Base-by-base conservation (phyloP, 1,284 basidiomycete genomes). In the Thelephora terrestris region DNA sequence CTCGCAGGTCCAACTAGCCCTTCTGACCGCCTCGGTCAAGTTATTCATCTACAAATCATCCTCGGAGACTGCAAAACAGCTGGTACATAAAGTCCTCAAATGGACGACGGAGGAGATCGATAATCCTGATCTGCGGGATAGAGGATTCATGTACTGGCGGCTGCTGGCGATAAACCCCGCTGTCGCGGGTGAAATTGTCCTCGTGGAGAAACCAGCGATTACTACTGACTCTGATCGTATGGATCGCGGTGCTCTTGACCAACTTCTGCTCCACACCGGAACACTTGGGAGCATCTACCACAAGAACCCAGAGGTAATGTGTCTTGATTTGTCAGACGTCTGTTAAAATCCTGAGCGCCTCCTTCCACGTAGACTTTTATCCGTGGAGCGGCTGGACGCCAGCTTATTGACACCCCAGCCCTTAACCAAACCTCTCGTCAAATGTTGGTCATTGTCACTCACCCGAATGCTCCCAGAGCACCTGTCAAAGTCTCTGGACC, bases 81-180 rank as follows among this genome's bases (percentile, higher is more conserved):
- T 99, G 27, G 93, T 99, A 1, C 92, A 94, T 64, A 93, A 92
- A 59, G 90, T 99, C 10, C 71, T 99, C 35, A 97, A 98, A 64
- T 94, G 91, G 82, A 86, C 93, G 14, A 99, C 96, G 2, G 96
- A 99, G 64, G 90, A 98, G 56, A 83, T 95, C 49, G 95, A 98
- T 64, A 97, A 96, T 61, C 94, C 96, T 5, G 96, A 99, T 69
- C 73, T 97, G 38, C 79, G 96, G 27, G 96, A 99, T 67, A 76
- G 96, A 52, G 96, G 95, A 0, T 99, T 95, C 71, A 98, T 99
- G 87, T 99, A 99, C 69, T 99, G 95, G 95, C 83, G 96, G 43
- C 74, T 99, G 68, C 76, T 99, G 35, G 95, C 95, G 1, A 86
- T 93, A 56, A 93, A 97, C 63, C 93, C 96, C 2, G 72, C 83